phyloP scores from a whole-genome alignment of 2,329 filamentous ascomycete genomes.

The Fusarium praegraminearum region DNA sequence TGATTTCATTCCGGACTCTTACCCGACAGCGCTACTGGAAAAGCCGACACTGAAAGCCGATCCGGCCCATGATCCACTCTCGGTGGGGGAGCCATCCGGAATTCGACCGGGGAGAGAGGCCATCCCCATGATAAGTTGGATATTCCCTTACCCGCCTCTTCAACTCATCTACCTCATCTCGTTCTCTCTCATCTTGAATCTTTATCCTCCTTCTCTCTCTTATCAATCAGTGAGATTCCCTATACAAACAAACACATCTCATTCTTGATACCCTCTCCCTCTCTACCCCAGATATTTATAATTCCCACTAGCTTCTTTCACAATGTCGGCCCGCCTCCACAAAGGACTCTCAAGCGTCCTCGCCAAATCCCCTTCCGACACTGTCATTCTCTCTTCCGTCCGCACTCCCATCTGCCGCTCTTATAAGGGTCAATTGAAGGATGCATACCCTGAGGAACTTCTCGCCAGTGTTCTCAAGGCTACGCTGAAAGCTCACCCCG shows the following conservation, averaged over 20 bases:
- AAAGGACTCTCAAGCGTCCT: slow-evolving; percentile 79
- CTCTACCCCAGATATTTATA: neutral
- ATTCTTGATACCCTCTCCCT: neutral
- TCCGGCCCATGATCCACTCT: slow-evolving; percentile 29
- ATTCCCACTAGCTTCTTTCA: neutral
- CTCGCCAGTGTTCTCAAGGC: slow-evolving; percentile 71
- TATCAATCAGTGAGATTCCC: slow-evolving; percentile 6
- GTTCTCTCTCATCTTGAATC: neutral
- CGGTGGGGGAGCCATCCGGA: slow-evolving; percentile 36
- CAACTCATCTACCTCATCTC: slow-evolving; percentile 15
- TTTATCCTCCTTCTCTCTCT: slow-evolving; percentile 3
- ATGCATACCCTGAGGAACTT: slow-evolving; percentile 91
- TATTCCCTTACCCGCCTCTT: slow-evolving; percentile 42
- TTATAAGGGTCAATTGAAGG: slow-evolving; percentile 85
- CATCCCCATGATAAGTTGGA: slow-evolving; percentile 5
- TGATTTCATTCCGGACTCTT: slow-evolving; percentile 6
- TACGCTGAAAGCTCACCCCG: slow-evolving; percentile 71
- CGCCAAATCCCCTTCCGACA: slow-evolving; percentile 81
- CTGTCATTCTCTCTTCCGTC: slow-evolving; percentile 90
- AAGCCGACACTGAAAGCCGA: slow-evolving; percentile 45
- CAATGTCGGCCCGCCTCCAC: slow-evolving; percentile 43
- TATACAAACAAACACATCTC: neutral
- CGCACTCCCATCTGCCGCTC: slow-evolving; percentile 88
- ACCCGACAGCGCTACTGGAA: slow-evolving; percentile 30
- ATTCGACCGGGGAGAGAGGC: slow-evolving; percentile 29